Evolutionary conservation across 768 basidiomycete genomes (phyloP), one percentile per base, ranked within the genome.

Genomic region (Infundibulicybe gibba): DNA sequence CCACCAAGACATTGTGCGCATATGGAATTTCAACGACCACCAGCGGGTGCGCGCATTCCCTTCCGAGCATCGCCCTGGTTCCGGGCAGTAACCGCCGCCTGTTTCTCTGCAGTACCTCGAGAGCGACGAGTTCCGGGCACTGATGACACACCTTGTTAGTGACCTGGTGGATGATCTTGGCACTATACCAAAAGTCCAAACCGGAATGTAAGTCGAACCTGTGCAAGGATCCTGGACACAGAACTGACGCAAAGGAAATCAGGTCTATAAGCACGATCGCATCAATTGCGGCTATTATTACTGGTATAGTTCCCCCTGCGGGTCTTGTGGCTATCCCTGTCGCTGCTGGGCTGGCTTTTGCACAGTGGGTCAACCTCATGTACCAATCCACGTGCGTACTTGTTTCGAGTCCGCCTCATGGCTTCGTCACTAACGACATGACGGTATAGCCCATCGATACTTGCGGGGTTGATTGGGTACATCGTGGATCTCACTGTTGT

Each of bases 21-120:
- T 53, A 37, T 63, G 62, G 62, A 49, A 52, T 19, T 57, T 63
- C 42, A 33, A 54, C n/a, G 60, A 63, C 47, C 56, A 56, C 3
- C 32, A 58, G 61, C 55, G 16, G 12, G 57, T 43, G 33, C 10
- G 11, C 15, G 13, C 25, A 37, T 19, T 21, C 8, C 12, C n/a
- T 40, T 5, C 39, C 19, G 14, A 43, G 34, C 15, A n/a, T 13
- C 33, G 10, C 10, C 12, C 21, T 19, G 30, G 38, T 49, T 20
- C 3, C 15, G 41, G 19, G 25, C 25, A 25, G 25, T 25, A 25
- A 25, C 25, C 25, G 25, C 25, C 25, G 25, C 25, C 25, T 25
- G 25, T 25, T 25, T 25, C 25, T 25, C 25, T 19, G 13, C 40
- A 55, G 53, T 53, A 58, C 33, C 35, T 58, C 32, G 40, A 50